Conservation (phyloP, 192 early-diverging fungal genomes). For the Coemansia sp. region DNA sequence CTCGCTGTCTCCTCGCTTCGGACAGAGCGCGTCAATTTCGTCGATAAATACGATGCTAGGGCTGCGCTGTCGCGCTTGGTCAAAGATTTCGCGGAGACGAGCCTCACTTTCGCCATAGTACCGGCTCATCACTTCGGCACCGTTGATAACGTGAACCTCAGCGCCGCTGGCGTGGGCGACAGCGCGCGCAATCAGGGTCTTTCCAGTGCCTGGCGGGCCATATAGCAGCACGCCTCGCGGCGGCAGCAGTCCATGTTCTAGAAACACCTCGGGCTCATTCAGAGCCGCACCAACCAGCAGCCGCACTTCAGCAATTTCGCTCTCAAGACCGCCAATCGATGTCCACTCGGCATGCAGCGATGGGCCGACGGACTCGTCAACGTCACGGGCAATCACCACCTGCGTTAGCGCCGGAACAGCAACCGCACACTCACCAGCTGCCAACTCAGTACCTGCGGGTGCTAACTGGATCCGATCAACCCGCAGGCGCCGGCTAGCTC, state of each 20-base stretch:
- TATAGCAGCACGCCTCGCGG: slow-evolving; percentile 86
- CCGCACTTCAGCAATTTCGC: slow-evolving; percentile 68
- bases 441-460: neutral
- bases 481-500: slow-evolving; percentile 14
- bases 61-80: slow-evolving; percentile 60
- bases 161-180: slow-evolving; percentile 75
- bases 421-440: slow-evolving; percentile 1
- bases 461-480: slow-evolving; percentile 3
- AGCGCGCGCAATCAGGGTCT: slow-evolving; percentile 88
- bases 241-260: slow-evolving; percentile 73
- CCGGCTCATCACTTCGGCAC: slow-evolving; percentile 83
- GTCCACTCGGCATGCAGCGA: neutral
- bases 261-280: slow-evolving; percentile 66
- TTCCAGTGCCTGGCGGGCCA: slow-evolving; percentile 95
- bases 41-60: slow-evolving; percentile 92
- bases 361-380: neutral
- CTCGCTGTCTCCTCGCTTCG: slow-evolving; percentile 80
- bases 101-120: slow-evolving; percentile 94
- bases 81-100: slow-evolving; percentile 72
- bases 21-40: slow-evolving; percentile 90
- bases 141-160: slow-evolving; percentile 79
- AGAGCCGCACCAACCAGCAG: slow-evolving; percentile 82
- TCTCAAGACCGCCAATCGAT: slow-evolving; percentile 74
- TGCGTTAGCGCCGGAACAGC: slow-evolving; percentile 1
- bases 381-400: neutral